Evolutionary conservation across 192 early-diverging fungal species (phyloP).

Genomic region (Backusella mclennaniae): DNA sequence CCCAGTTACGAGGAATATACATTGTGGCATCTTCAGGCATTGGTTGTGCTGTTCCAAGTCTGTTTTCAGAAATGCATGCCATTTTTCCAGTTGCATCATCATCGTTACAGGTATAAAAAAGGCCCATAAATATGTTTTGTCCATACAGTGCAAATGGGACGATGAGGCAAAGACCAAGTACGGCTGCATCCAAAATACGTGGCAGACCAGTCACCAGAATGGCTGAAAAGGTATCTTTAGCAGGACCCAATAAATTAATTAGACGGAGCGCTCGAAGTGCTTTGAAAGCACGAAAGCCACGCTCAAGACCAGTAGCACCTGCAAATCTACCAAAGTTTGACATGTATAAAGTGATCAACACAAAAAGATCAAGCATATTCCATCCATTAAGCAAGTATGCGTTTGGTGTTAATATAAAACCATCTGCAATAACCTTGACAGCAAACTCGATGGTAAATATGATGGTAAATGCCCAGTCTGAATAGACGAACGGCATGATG

Average conservation of each 20-base stretch:
- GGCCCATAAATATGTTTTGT: slow-evolving; percentile 46
- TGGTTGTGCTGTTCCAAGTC: slow-evolving; percentile 12
- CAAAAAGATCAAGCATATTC: slow-evolving; percentile 63
- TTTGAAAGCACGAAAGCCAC: slow-evolving; percentile 55
- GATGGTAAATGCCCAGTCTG: slow-evolving; percentile 46
- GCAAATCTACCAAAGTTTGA: slow-evolving; percentile 40
- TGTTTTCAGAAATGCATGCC: slow-evolving; percentile 38
- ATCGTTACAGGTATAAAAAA: slow-evolving; percentile 57
- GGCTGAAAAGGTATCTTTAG: slow-evolving; percentile 54
- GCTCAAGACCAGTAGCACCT: slow-evolving; percentile 38
- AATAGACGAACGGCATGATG: slow-evolving; percentile 22
- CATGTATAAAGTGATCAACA: slow-evolving; percentile 51
- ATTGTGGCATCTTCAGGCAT: slow-evolving; percentile 18
- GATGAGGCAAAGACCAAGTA: slow-evolving; percentile 47
- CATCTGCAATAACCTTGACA: slow-evolving; percentile 58
- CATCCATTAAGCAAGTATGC: slow-evolving; percentile 55
- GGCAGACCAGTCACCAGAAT: slow-evolving; percentile 57
- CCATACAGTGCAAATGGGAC: slow-evolving; percentile 55
- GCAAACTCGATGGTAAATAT: slow-evolving; percentile 55
- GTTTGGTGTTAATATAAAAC: slow-evolving; percentile 59
- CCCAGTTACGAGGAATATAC: slow-evolving; percentile 53
- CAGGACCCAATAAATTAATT: slow-evolving; percentile 49
- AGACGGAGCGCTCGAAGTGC: slow-evolving; percentile 56
- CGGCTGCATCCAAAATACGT: slow-evolving; percentile 52
- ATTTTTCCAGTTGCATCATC: slow-evolving; percentile 16